A percentile compares a stretch with the other conserved stretches of the same genome.
These are phyloP conservation scores for Plantago major DNA, from an alignment of 257 asterid genomes.

Conservation along the genomic window DNA sequence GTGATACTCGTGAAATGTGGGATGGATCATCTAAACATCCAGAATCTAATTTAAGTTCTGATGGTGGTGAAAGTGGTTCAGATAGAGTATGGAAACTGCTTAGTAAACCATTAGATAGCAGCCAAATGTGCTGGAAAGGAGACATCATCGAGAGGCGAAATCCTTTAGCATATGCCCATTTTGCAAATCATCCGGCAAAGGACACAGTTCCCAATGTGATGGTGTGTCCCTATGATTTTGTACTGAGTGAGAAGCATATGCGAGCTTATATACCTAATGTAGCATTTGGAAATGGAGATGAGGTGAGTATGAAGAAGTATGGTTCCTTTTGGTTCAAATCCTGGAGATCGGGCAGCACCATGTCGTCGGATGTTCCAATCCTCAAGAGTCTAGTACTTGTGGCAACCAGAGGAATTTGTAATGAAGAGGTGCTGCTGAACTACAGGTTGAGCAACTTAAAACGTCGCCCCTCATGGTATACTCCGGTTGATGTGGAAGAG, in stretches of 20 bases:
- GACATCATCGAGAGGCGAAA: slow-evolving; percentile 72
- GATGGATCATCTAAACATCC: slow-evolving; percentile 30
- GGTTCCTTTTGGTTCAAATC: slow-evolving; percentile 89
- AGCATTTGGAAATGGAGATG: slow-evolving; percentile 65
- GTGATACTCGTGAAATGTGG: slow-evolving; percentile 71
- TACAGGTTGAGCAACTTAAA: slow-evolving; percentile 86
- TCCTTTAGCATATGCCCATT: slow-evolving; percentile 88
- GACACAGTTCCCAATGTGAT: slow-evolving; percentile 66
- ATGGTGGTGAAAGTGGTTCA: slow-evolving; percentile 41
- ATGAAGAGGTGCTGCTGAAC: slow-evolving; percentile 80
- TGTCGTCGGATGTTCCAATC: slow-evolving; percentile 33
- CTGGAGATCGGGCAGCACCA: slow-evolving; percentile 46
- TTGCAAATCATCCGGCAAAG: slow-evolving; percentile 79
- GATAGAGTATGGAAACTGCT: slow-evolving; percentile 76
- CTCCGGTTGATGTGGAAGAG: slow-evolving; percentile 85
- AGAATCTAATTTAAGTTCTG: slow-evolving; percentile 20
- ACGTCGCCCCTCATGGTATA: slow-evolving; percentile 76
- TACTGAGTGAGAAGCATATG: slow-evolving; percentile 55
- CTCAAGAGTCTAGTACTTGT: slow-evolving; percentile 71
- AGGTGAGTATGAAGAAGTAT: slow-evolving; percentile 52
- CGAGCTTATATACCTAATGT: slow-evolving; percentile 75
- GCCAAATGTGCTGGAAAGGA: slow-evolving; percentile 32
- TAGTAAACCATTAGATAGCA: slow-evolving; percentile 64
- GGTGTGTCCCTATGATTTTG: slow-evolving; percentile 86
- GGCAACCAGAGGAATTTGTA: slow-evolving; percentile 53